Evolutionary conservation across 2,329 filamentous ascomycete genomes (phyloP).

Genomic region (Ophiostoma novo-ulmi): DNA sequence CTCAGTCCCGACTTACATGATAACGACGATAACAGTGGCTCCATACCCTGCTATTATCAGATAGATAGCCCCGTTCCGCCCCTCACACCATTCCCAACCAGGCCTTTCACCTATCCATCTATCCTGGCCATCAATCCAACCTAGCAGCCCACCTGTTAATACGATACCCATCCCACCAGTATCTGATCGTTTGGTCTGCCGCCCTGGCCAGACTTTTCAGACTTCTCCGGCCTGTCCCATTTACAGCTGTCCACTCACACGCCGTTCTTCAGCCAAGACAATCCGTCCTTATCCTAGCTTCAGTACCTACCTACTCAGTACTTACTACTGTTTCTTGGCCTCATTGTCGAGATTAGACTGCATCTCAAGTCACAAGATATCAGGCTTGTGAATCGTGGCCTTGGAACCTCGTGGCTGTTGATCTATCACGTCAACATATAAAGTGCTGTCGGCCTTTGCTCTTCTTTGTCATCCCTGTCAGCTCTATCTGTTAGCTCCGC

Average conservation of each 20-base stretch:
- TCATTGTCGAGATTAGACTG: not conserved
- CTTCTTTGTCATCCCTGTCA: too few relatives aligned
- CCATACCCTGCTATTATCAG: constrained; percentile 5
- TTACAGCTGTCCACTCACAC: not conserved
- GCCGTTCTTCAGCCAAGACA: not conserved
- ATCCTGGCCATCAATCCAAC: not conserved
- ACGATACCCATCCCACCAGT: not conserved
- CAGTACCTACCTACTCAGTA: too few relatives aligned
- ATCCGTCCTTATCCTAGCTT: not conserved
- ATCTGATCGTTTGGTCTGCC: not conserved
- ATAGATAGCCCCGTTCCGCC: constrained; percentile 1
- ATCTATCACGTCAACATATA: not conserved
- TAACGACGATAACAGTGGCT: not conserved
- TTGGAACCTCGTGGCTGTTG: not conserved
- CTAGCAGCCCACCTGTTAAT: not conserved
- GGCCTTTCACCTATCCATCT: constrained; percentile 4
- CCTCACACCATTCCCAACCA: not conserved
- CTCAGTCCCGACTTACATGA: constrained; percentile 8
- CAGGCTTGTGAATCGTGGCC: not conserved
- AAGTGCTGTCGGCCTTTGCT: too few relatives aligned
- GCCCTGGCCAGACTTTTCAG: not conserved
- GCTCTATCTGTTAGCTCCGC: not conserved
- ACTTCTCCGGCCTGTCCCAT: not conserved
- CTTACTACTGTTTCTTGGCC: not conserved
- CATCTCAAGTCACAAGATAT: not conserved